Evolutionary conservation across 768 basidiomycete species (phyloP), one percentile per base, ranked within the genome.

Genomic region (Suillus hirtellus): DNA sequence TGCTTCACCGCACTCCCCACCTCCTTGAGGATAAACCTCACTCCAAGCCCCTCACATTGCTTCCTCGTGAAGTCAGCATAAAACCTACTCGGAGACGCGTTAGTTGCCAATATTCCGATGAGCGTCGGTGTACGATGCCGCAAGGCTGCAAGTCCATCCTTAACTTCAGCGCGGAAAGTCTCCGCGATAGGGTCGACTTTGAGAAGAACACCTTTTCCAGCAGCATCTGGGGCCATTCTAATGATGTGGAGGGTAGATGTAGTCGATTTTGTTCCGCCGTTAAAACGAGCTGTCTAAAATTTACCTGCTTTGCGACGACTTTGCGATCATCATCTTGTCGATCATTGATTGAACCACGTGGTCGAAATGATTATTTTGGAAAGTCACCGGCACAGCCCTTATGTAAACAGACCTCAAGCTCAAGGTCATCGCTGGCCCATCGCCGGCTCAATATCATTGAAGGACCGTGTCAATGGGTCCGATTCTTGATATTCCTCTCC

Each of bases 41-140:
- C 88, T 0, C 95, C 96, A 35, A 99, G 82, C 43, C 86, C 89
- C 47, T 90, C 86, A 75, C 97, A 99, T 68, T 96, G 93, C 73
- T 89, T 95, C 72, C 82, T 82, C 37, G 97, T 98, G 73, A 97
- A 98, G 64, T 96, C 89, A 9, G 94, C 89, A 70, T 96, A 96
- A 68, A 82, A 85, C 67, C 82, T 86, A 75, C 91, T 93, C 0
- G 93, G 93, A 8, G 86, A 86, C 5, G 89, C 87, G 1, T 89
- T 84, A 1, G 95, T 96, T 0, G 93, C 90, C 31, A 99, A 82
- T 68, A 99, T 96, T 2, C 96, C 96, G 59, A 98, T 88, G 34
- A 99, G 82, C 71, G 87, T 92, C 3, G 95, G 94, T 15, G 76
- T 71, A 24, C 78, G 80, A 5, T 75, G 43, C 31, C 31, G 31